Evolutionary conservation across 1,139 yeast species (phyloP), one percentile per base, ranked within the genome.

Genomic region (Candida sanyaensis): DNA sequence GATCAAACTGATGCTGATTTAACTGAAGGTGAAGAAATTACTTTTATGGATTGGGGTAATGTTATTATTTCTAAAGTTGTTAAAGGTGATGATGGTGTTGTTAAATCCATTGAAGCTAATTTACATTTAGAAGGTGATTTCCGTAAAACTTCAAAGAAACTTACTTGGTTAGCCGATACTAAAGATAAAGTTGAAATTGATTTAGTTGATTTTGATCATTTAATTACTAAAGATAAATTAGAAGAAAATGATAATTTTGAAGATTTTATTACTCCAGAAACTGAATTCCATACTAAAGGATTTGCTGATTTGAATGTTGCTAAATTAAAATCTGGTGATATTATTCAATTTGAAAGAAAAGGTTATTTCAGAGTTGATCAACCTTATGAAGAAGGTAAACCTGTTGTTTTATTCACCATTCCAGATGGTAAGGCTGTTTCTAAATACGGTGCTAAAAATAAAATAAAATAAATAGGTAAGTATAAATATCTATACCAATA

Each of bases 31-130:
- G 98, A 93, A 73, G 98, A 93, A 75, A 79, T 92, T 52, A 93
- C 98, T 37, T 81, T 93, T 63, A 93, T 93, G 99, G 98, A 93
- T 73, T 93, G 99, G 99, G 98, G 98, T 80, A 93, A 93, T 65
- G 90, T 86, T 48, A 87, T 93, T 57, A 74, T 92, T 56, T 80
- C 88, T 59, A 83, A 84, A 69, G 81, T 92, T 62, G 71, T 73
- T 63, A 86, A 81, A 67, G 85, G 77, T 55, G 82, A 79, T 48
- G 81, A 76, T 47, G 81, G 76, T 47, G 60, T 75, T 39, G 86
- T 86, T 48, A 77, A 76, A 47, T 75, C 84, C 3, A 73, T 92
- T 55, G 88, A 84, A 51, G 97, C 91, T 55, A 86, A 84, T 61
- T 78, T 93, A 61, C 88, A 93, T 69, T 80, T 93, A 67, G 97